A percentile compares a stretch with the other conserved stretches of the same genome.
phyloP scores from a whole-genome alignment of 2,329 filamentous ascomycete genomes.

The Pseudogymnoascus sp. region DNA sequence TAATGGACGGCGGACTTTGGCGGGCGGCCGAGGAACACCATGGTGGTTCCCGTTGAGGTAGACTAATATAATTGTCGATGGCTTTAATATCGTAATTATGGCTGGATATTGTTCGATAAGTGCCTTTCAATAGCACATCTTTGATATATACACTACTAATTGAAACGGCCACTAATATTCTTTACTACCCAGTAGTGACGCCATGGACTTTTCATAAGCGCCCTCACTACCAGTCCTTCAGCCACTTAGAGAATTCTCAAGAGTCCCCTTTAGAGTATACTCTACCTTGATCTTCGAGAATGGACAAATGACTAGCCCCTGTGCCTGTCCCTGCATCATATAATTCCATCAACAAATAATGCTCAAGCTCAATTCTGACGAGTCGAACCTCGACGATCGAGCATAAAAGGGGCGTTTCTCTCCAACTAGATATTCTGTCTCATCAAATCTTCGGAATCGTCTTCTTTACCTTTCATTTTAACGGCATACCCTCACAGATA shows the following conservation, averaged over 20 bases:
- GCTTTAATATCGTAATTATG: background rate
- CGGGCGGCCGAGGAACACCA: background rate
- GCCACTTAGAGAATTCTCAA: background rate
- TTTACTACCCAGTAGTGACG: background rate
- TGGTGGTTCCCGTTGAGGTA: background rate
- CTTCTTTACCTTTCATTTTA: no score
- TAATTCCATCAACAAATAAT: background rate
- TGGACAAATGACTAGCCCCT: background rate
- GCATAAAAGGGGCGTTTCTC: background rate
- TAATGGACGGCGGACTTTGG: background rate
- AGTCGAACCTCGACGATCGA: background rate
- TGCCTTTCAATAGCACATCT: background rate
- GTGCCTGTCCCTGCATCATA: background rate
- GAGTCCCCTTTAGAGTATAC: background rate
- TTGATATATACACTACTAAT: background rate
- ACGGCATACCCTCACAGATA: background rate
- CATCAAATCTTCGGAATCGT: background rate
- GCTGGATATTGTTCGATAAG: background rate
- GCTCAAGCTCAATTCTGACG: background rate
- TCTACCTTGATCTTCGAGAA: background rate
- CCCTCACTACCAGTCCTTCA: background rate
- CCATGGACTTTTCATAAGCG: background rate
- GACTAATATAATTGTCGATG: background rate
- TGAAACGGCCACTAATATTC: background rate
- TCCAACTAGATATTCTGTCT: background rate